These are phyloP conservation scores for Dalechampia spathulata DNA, from an alignment of 441 rosid genomes.

Conservation along the genomic window DNA sequence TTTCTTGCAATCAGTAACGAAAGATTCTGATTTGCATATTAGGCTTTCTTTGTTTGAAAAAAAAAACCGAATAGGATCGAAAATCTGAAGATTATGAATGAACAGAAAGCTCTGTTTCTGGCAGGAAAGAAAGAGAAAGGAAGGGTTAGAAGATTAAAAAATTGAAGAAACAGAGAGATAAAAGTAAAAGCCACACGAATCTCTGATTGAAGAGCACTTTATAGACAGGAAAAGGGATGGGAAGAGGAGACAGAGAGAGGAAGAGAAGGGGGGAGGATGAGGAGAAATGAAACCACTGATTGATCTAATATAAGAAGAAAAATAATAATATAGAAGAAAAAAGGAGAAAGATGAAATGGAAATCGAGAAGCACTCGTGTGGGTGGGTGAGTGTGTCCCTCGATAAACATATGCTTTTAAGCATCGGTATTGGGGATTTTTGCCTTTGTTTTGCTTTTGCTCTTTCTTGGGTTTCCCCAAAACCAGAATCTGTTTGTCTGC, in stretches of 20 bases:
- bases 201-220: slow-evolving; percentile 2
- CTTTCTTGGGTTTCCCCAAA: slow-evolving; percentile 30
- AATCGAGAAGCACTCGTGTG: slow-evolving; percentile 62
- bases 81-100: neutral
- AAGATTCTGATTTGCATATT: neutral
- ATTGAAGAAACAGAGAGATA: neutral
- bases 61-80: neutral
- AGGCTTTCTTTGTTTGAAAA: neutral
- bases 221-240: neutral
- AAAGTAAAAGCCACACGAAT: slow-evolving; percentile 27
- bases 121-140: too few species aligned
- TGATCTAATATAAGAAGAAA: too few species aligned
- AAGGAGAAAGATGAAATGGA: too few species aligned
- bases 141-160: too few species aligned
- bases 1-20: neutral
- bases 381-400: slow-evolving; percentile 25
- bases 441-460: slow-evolving; percentile 4
- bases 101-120: too few species aligned
- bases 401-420: slow-evolving; percentile 12
- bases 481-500: slow-evolving; percentile 40
- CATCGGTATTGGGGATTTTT: slow-evolving; percentile 25
- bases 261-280: too few species aligned
- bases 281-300: too few species aligned
- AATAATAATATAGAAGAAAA: too few species aligned
- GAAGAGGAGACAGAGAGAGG: too few species aligned